Percentiles rank a stretch among this genome's conserved stretches.
Conservation (phyloP, 2,329 filamentous ascomycete genomes). For the Paracorniculantispora psalliotae region DNA sequence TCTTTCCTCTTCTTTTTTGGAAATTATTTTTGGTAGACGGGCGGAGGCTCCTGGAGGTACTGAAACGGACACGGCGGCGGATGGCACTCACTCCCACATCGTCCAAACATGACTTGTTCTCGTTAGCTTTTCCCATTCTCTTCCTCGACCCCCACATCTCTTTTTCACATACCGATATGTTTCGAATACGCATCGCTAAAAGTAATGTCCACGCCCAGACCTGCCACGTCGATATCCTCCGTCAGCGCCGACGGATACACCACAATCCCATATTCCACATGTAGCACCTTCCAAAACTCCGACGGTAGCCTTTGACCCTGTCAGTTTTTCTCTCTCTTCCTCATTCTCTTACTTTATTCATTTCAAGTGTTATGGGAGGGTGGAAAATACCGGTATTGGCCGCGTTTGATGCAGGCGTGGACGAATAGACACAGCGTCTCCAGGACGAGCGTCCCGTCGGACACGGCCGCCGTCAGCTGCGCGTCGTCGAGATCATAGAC, state of each 20-base stretch:
- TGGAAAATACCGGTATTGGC: slow-evolving; percentile 29
- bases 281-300: slow-evolving; percentile 34
- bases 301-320: slow-evolving; percentile 27
- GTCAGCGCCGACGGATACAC: slow-evolving; percentile 36
- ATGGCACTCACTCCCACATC: slow-evolving; percentile 22
- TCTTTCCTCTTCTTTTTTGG: neutral
- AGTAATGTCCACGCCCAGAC: slow-evolving; percentile 29
- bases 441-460: slow-evolving; percentile 30
- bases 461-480: slow-evolving; percentile 28
- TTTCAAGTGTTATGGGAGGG: neutral
- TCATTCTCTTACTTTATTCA: neutral
- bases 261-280: slow-evolving; percentile 36
- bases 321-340: neutral
- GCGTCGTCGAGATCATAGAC: slow-evolving; percentile 28
- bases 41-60: slow-evolving; percentile 33
- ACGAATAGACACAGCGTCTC: slow-evolving; percentile 38
- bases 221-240: slow-evolving; percentile 29
- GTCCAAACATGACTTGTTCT: slow-evolving; percentile 32
- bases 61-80: slow-evolving; percentile 35
- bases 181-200: slow-evolving; percentile 34
- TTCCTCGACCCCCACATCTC: neutral
- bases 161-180: slow-evolving; percentile 28
- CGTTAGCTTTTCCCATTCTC: neutral
- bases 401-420: slow-evolving; percentile 33
- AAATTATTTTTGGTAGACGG: slow-evolving; percentile 26